phyloP scores from a whole-genome alignment of 768 basidiomycete genomes.

The Collybiopsis luxurians region DNA sequence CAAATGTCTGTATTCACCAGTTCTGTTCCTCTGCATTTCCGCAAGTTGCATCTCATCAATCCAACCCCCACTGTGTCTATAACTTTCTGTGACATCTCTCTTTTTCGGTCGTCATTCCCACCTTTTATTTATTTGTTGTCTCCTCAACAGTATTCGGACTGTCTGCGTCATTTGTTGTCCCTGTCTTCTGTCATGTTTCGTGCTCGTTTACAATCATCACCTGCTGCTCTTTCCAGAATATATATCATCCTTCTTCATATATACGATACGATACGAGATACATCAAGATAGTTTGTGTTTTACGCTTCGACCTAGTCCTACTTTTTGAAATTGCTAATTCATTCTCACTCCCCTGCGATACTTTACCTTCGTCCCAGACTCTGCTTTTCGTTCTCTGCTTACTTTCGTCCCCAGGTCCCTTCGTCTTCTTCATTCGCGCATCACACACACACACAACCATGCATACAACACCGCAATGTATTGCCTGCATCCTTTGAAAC shows the following conservation, averaged over 20 bases:
- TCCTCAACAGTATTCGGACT: background rate
- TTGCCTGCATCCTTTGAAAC: background rate
- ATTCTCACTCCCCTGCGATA: background rate
- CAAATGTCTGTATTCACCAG: slow-evolving; percentile 3
- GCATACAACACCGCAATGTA: background rate
- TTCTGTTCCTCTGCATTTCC: background rate
- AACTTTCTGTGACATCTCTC: background rate
- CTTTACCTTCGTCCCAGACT: background rate
- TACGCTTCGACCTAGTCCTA: background rate
- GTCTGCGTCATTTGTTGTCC: slow-evolving; percentile 1
- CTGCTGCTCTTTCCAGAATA: background rate
- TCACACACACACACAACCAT: background rate
- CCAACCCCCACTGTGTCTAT: background rate
- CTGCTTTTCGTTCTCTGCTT: background rate
- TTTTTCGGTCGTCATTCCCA: background rate
- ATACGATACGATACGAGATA: slow-evolving; percentile 4
- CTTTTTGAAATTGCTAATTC: background rate
- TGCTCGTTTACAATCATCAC: background rate
- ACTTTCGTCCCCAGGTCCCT: background rate
- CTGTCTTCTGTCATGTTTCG: slow-evolving; percentile 4
- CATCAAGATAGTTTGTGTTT: slow-evolving; percentile 1
- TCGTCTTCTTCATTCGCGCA: background rate
- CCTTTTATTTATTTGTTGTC: slow-evolving; percentile 4
- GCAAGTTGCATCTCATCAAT: background rate
- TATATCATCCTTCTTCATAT: background rate